These are phyloP conservation scores for Purshia tridentata DNA, from an alignment of 306 rosid genomes.

Conservation along the genomic window DNA sequence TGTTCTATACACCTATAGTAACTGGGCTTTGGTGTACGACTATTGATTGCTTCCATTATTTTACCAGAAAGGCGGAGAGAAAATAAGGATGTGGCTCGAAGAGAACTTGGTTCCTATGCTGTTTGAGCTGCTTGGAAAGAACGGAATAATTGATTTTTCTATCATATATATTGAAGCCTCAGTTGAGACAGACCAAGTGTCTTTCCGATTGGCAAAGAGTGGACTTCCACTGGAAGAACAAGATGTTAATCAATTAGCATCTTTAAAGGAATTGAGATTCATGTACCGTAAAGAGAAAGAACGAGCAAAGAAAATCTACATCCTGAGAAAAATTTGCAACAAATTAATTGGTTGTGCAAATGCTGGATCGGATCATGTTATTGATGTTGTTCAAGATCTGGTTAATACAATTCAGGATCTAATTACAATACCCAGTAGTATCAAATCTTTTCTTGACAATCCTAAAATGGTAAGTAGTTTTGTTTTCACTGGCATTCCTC, in stretches of 20 bases:
- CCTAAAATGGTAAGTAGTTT: constrained; percentile 19
- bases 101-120: constrained; percentile 24
- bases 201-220: constrained; percentile 13
- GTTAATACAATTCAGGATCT: constrained; percentile 19
- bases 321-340: constrained; percentile 14
- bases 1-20: neutral
- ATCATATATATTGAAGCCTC: constrained; percentile 18
- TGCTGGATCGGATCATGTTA: constrained; percentile 6
- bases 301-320: constrained; percentile 15
- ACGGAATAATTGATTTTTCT: constrained; percentile 4
- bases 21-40: neutral
- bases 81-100: constrained; percentile 26
- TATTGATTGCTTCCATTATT: constrained; percentile 6
- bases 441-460: constrained; percentile 11
- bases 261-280: constrained; percentile 21
- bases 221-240: constrained; percentile 15
- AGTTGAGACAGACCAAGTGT: constrained; percentile 9
- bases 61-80: constrained; percentile 24
- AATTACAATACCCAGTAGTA: constrained; percentile 6
- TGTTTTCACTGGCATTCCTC: neutral
- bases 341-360: constrained; percentile 11
- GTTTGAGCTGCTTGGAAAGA: constrained; percentile 18
- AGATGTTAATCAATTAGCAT: constrained; percentile 4
- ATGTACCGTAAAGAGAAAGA: constrained; percentile 25
- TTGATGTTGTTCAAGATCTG: constrained; percentile 18